A percentile compares a stretch with the other conserved stretches of the same genome.
phyloP scores from a whole-genome alignment of 140 eudicot genomes.

The Ambrosia hybrid region DNA sequence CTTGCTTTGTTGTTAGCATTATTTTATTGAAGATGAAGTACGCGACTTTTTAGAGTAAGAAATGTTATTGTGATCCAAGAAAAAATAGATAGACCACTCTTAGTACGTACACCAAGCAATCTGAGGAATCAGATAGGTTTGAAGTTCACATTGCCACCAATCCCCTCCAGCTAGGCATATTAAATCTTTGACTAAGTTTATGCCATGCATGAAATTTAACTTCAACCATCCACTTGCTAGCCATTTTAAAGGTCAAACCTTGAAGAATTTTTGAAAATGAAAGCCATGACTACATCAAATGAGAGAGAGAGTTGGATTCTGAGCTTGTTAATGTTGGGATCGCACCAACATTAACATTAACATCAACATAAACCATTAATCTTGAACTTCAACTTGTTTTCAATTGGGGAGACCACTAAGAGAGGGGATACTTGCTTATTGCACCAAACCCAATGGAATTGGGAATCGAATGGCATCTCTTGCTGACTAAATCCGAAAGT shows the following conservation, averaged over 20 bases:
- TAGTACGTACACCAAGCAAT: background rate
- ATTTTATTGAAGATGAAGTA: background rate
- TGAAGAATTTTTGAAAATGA: constrained; percentile 12
- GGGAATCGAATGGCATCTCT: constrained; percentile 8
- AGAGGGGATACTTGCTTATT: constrained; percentile 17
- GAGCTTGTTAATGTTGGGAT: constrained; percentile 37
- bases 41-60: background rate
- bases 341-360: constrained; percentile 11
- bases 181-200: background rate
- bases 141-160: background rate
- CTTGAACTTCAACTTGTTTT: constrained; percentile 4
- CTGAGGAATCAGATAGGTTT: constrained; percentile 1
- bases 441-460: constrained; percentile 25
- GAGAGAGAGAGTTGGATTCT: constrained; percentile 15
- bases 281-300: background rate
- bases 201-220: constrained; percentile 3
- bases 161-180: background rate
- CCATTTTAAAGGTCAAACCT: constrained; percentile 9
- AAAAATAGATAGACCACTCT: background rate
- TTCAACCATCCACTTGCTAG: background rate
- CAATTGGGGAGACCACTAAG: constrained; percentile 24
- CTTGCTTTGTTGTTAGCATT: background rate
- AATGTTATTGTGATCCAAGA: background rate
- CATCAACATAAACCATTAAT: constrained; percentile 26
- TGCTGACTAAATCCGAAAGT: background rate